Evolutionary conservation across 2,329 filamentous ascomycete species (phyloP).

Genomic region (Cordyceps sp.): DNA sequence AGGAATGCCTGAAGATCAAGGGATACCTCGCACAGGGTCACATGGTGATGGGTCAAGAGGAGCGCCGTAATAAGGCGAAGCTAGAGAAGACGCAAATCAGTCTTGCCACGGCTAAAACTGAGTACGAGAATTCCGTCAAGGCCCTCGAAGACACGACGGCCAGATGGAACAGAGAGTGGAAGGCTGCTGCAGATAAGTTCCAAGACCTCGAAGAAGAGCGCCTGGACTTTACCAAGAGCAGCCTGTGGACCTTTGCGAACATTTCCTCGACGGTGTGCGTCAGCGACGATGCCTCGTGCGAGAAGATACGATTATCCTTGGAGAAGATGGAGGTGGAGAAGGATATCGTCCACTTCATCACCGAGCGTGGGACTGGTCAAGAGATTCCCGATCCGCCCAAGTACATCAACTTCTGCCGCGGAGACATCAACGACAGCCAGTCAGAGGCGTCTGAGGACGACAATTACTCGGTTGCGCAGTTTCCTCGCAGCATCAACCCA

Average conservation of each 20-base stretch:
- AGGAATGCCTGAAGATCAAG: slow-evolving; percentile 96
- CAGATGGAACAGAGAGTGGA: slow-evolving; percentile 97
- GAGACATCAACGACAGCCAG: slow-evolving; percentile 62
- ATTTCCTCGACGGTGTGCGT: slow-evolving; percentile 95
- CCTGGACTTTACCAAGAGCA: slow-evolving; percentile 93
- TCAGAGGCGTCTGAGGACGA: slow-evolving; percentile 80
- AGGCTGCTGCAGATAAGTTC: slow-evolving; percentile 94
- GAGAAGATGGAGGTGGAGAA: slow-evolving; percentile 96
- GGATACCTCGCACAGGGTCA: slow-evolving; percentile 96
- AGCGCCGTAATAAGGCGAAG: slow-evolving; percentile 97
- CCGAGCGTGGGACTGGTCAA: slow-evolving; percentile 76
- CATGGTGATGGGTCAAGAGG: slow-evolving; percentile 99
- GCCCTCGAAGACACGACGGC: slow-evolving; percentile 86
- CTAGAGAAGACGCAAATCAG: slow-evolving; percentile 97
- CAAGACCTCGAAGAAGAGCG: slow-evolving; percentile 97
- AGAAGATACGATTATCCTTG: slow-evolving; percentile 83
- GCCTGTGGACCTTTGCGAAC: slow-evolving; percentile 95
- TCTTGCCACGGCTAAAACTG: slow-evolving; percentile 74
- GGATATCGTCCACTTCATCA: slow-evolving; percentile 81
- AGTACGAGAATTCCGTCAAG: slow-evolving; percentile 90
- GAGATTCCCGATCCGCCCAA: slow-evolving; percentile 95
- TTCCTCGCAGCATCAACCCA: slow-evolving; percentile 87
- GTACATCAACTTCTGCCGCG: slow-evolving; percentile 97
- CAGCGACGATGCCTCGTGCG: slow-evolving; percentile 89
- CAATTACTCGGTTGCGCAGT: slow-evolving; percentile 87